A percentile compares a stretch with the other conserved stretches of the same genome.
Evolutionary conservation across 2,329 filamentous ascomycete species (phyloP).

Genomic region (Aspergillus sclerotialis): DNA sequence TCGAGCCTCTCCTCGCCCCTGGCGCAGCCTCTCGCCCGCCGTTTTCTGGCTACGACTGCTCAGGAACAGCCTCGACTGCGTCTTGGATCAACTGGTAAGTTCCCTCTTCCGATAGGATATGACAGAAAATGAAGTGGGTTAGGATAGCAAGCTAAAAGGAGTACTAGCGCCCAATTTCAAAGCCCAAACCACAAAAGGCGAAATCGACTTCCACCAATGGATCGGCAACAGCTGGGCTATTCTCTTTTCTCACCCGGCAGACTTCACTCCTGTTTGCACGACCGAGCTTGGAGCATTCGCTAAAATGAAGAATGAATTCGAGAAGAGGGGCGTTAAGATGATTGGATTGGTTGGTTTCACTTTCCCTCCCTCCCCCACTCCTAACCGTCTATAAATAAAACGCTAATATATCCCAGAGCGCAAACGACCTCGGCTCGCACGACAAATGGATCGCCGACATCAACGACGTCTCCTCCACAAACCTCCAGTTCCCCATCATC

Average conservation of each 20-base stretch:
- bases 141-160: not conserved
- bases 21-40: conserved; percentile 20
- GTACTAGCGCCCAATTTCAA: conserved; percentile 56
- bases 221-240: conserved; percentile 62
- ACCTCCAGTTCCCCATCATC: conserved; percentile 71
- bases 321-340: conserved; percentile 80
- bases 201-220: conserved; percentile 64
- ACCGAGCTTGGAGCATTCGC: conserved; percentile 92
- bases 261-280: conserved; percentile 93
- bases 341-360: conserved; percentile 60
- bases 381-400: not conserved
- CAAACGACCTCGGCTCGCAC: conserved; percentile 77
- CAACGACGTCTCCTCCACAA: conserved; percentile 65
- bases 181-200: conserved; percentile 58
- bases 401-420: conserved; percentile 43
- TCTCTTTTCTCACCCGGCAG: conserved; percentile 63
- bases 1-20: conserved; percentile 13
- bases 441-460: conserved; percentile 85
- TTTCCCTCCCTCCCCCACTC: too few species aligned
- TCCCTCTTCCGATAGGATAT: not conserved
- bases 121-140: not conserved
- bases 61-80: conserved; percentile 29
- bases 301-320: conserved; percentile 81
- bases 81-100: conserved; percentile 27
- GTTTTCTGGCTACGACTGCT: conserved; percentile 19